Evolutionary conservation across 805 yeast species (phyloP).

Genomic region (Ogataea philodendri): DNA sequence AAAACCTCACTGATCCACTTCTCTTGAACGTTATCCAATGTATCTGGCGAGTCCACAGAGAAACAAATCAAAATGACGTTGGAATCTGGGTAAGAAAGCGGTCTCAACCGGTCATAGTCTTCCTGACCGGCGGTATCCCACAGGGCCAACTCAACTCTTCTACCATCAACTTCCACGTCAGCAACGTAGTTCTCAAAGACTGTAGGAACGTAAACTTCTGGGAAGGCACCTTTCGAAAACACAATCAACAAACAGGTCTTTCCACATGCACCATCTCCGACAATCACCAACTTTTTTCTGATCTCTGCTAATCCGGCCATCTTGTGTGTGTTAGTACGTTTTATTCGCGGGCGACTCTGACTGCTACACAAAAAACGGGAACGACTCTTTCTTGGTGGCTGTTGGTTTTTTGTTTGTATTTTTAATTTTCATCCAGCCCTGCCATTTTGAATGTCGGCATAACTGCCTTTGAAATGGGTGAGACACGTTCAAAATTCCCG

Average conservation of each 20-base stretch:
- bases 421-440: constrained; percentile 12
- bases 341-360: neutral
- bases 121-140: constrained; percentile 99
- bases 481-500: constrained; percentile 7
- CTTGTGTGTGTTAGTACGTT: constrained; percentile 11
- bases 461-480: constrained; percentile 9
- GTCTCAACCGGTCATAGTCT: constrained; percentile 92
- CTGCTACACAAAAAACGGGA: constrained; percentile 5
- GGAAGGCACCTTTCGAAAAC: constrained; percentile 85
- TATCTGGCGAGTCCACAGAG: constrained; percentile 87
- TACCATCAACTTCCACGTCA: constrained; percentile 88
- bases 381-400: constrained; percentile 11
- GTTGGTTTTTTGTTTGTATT: constrained; percentile 16
- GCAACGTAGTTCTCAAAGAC: constrained; percentile 98
- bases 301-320: constrained; percentile 52
- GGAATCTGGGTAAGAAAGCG: constrained; percentile 88
- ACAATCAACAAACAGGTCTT: constrained; percentile 88
- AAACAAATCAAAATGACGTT: constrained; percentile 90
- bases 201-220: constrained; percentile 92
- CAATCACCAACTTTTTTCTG: constrained; percentile 85
- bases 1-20: constrained; percentile 93
- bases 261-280: constrained; percentile 98
- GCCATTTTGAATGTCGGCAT: constrained; percentile 10
- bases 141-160: constrained; percentile 87
- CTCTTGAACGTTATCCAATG: constrained; percentile 90